phyloP scores from a whole-genome alignment of 2,329 filamentous ascomycete species.

The Verticillium isaacii region DNA sequence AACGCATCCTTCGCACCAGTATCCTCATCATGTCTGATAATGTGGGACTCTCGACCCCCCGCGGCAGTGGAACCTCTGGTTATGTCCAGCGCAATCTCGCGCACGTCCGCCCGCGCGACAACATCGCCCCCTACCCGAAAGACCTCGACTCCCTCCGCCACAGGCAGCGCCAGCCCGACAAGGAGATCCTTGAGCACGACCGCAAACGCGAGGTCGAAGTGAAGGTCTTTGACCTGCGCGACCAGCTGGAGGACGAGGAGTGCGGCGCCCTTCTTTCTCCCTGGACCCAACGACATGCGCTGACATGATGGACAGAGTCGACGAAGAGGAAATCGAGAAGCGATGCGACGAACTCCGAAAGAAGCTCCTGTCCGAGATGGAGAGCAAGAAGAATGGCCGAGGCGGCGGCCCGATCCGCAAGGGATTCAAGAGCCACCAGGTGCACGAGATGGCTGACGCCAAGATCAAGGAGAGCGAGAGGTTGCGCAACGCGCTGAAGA shows the following conservation, averaged over 20 bases:
- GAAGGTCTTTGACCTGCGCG: conserved; percentile 84
- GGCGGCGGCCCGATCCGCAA: conserved; percentile 33
- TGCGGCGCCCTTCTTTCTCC: conserved; percentile 28
- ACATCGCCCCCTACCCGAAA: conserved; percentile 69
- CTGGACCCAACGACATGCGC: not conserved
- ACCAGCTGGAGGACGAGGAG: conserved; percentile 88
- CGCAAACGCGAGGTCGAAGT: conserved; percentile 87
- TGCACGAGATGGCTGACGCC: conserved; percentile 91
- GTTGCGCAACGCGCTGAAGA: conserved; percentile 79
- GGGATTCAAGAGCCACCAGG: conserved; percentile 83
- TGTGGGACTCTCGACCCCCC: conserved; percentile 89
- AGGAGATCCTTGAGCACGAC: conserved; percentile 91
- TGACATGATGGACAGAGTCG: conserved; percentile 46
- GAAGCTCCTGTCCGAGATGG: conserved; percentile 34
- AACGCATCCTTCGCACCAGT: not conserved
- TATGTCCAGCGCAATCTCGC: conserved; percentile 97
- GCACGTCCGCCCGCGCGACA: conserved; percentile 79
- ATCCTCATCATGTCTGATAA: conserved; percentile 76
- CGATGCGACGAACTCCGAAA: conserved; percentile 36
- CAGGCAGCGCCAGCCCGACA: conserved; percentile 78
- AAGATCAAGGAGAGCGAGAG: conserved; percentile 95
- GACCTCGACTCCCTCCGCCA: conserved; percentile 67
- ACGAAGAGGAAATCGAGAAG: conserved; percentile 87
- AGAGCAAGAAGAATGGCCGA: conserved; percentile 25
- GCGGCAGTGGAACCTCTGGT: conserved; percentile 92